Evolutionary conservation across 192 early-diverging fungal genomes (phyloP), one percentile per base, ranked within the genome.

Genomic region (Phlyctochytrium planicorne): DNA sequence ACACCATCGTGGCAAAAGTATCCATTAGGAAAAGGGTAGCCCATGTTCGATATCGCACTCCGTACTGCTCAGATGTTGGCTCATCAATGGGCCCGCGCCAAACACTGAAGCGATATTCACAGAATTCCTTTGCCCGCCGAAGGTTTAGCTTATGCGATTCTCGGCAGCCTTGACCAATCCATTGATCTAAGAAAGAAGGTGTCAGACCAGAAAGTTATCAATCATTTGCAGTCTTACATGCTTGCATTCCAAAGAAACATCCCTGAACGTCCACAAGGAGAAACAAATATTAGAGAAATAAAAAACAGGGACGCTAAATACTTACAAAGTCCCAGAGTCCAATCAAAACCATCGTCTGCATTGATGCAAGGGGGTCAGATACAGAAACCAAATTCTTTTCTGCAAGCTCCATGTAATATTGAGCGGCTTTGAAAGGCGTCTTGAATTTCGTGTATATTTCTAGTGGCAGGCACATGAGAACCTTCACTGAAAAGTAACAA

Each of bases 251-350:
- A 47, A 47, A 47, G 40, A 47, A 47, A 20, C 40, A 47, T 14
- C 40, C 40, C 40, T 47, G 20, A 47, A 47, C 20, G 20, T 47
- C 6, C 6, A 47, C 6, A 47, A 20, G 20, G 20, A 47, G 20
- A 47, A 47, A 47, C 6, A 6, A 47, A 47, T 6, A 20, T 47
- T 47, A 47, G 40, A 47, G 40, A 6, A 14, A 47, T 47, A 6
- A 6, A 14, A 20, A 20, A 47, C 40, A 47, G 10, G 20, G 40
- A 47, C 20, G 40, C 55, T 25, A 57, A 29, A 10, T 57, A 57
- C 55, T 14, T 57, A 57, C 55, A 25, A 57, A 57, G 27, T 57
- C 55, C 55, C 55, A 57, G 6, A 57, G 10, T 14, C 55, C 55
- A 14, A 57, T 25, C 55, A 57, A 25, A 12, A 57, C 25, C 20